Conservation (phyloP, 169 alveolate genomes). For the Cryptosporidium baileyi region DNA sequence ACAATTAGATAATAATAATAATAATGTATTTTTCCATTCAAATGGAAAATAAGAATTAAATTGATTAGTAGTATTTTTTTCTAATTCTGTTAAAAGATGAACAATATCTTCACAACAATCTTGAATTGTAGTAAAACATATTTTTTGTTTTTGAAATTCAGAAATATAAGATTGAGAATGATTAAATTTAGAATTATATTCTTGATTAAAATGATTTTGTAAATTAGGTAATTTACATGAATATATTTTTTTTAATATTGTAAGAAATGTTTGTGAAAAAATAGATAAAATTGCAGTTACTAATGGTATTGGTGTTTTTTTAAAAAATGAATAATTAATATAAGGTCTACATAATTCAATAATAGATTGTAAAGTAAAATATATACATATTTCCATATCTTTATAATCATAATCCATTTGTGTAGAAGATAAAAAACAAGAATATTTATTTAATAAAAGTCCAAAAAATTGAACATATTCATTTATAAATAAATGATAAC, state of each 20-base stretch:
- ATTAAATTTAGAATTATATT: background rate
- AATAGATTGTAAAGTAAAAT: constrained; percentile 20
- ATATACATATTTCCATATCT: constrained; percentile 9
- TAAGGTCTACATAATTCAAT: constrained; percentile 58
- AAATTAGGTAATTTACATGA: background rate
- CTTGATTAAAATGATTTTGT: background rate
- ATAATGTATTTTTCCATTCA: constrained; percentile 46
- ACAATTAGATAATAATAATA: constrained; percentile 40
- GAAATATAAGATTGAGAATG: background rate
- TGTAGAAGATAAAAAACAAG: background rate
- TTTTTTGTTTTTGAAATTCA: constrained; percentile 42
- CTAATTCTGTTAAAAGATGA: constrained; percentile 19
- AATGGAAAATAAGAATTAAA: constrained; percentile 4
- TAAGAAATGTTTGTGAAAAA: constrained; percentile 39
- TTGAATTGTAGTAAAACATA: constrained; percentile 46
- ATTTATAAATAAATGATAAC: constrained; percentile 35
- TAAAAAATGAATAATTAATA: constrained; percentile 31
- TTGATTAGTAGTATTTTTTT: background rate
- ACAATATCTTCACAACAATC: constrained; percentile 63
- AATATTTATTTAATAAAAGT: constrained; percentile 9
- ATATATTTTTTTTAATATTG: background rate
- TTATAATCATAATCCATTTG: background rate
- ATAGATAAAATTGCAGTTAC: constrained; percentile 57
- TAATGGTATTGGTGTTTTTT: constrained; percentile 43
- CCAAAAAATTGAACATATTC: constrained; percentile 64